These are phyloP conservation scores for Physaria fendleri DNA, from an alignment of 345 rosid species.

Conservation along the genomic window DNA sequence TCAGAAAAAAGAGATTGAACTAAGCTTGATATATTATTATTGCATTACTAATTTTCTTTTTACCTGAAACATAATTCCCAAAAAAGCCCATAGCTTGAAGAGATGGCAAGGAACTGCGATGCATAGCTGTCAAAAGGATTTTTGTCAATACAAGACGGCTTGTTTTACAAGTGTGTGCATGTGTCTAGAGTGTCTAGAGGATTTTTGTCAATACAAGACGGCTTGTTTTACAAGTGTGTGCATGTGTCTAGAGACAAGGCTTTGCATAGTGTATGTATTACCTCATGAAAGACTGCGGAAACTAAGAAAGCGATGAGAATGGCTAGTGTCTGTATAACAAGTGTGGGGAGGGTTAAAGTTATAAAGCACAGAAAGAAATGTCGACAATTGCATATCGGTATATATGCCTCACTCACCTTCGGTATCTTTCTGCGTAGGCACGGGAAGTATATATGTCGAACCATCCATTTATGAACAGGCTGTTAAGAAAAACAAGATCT, in stretches of 20 bases:
- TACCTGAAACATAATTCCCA: conserved; percentile 98
- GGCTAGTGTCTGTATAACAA: conserved; percentile 54
- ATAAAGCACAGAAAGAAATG: conserved; percentile 22
- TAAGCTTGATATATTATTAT: background rate
- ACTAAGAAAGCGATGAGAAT: conserved; percentile 65
- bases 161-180: background rate
- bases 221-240: background rate
- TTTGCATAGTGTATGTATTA: conserved; percentile 27
- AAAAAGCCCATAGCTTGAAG: conserved; percentile 89
- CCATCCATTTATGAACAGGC: conserved; percentile 99
- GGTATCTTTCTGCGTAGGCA: conserved; percentile 72
- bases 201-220: too few species aligned
- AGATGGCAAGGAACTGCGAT: conserved; percentile 95
- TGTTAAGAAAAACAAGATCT: conserved; percentile 36
- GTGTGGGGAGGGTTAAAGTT: background rate
- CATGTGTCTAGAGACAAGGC: background rate
- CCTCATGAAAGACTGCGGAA: conserved; percentile 97
- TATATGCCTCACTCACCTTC: conserved; percentile 47
- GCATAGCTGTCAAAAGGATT: conserved; percentile 51
- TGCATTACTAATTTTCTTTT: background rate
- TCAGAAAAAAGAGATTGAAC: background rate
- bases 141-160: too few species aligned
- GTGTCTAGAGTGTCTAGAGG: conserved; percentile 25
- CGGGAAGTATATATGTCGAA: conserved; percentile 91
- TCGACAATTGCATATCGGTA: conserved; percentile 38